phyloP scores from a whole-genome alignment of 2,329 filamentous ascomycete genomes.

The Pseudogymnoascus sp. region DNA sequence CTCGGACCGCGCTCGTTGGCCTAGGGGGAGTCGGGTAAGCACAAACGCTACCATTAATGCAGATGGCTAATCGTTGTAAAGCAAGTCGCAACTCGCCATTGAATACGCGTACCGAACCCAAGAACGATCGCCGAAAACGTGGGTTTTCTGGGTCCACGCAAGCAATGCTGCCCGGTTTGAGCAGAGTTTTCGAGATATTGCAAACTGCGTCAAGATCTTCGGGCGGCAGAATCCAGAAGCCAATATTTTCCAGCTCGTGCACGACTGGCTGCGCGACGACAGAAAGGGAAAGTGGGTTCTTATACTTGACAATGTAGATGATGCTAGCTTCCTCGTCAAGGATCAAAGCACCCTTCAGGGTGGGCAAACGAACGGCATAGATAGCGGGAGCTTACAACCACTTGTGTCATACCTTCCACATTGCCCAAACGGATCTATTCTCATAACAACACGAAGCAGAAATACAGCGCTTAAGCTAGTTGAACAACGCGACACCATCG shows the following conservation, averaged over 20 bases:
- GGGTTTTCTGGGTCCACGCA: conserved; percentile 34
- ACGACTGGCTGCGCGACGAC: conserved; percentile 24
- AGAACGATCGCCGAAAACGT: conserved; percentile 23
- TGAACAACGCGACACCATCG: conserved; percentile 20
- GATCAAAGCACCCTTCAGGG: conserved; percentile 12
- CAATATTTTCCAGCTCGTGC: conserved; percentile 29
- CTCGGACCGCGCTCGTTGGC: conserved; percentile 20
- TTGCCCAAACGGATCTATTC: conserved; percentile 18
- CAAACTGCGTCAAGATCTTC: conserved; percentile 25
- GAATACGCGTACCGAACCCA: conserved; percentile 30
- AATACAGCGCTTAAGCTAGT: conserved; percentile 18
- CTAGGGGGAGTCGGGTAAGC: conserved; percentile 20
- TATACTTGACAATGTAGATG: conserved; percentile 34
- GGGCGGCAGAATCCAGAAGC: conserved; percentile 26
- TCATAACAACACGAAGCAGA: conserved; percentile 23
- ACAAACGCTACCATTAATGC: conserved; percentile 10
- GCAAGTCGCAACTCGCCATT: conserved; percentile 33
- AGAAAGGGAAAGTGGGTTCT: conserved; percentile 28
- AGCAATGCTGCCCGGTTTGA: conserved; percentile 30
- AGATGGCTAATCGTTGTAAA: conserved; percentile 17
- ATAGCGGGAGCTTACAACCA: conserved; percentile 10
- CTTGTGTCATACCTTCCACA: conserved; percentile 20
- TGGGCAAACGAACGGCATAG: conserved; percentile 12
- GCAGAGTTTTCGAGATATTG: conserved; percentile 31
- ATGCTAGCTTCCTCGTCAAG: conserved; percentile 22